Evolutionary conservation across 2,329 filamentous ascomycete species (phyloP).

Genomic region (Xylariaceae sp.): DNA sequence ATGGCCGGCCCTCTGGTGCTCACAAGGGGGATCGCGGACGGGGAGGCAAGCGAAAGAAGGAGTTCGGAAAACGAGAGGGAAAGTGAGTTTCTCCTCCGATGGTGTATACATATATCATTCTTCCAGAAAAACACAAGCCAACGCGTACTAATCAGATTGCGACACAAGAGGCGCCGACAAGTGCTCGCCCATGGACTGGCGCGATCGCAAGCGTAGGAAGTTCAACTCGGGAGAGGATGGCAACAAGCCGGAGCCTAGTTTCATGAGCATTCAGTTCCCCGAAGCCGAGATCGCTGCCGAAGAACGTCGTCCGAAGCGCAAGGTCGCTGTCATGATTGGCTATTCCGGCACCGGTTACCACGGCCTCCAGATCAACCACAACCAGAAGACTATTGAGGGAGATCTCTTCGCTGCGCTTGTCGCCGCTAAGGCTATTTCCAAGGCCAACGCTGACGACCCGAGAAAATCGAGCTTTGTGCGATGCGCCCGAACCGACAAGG

Average conservation of each 20-base stretch:
- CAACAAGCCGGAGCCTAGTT: conserved; percentile 41
- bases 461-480: conserved; percentile 93
- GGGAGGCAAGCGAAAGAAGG: conserved; percentile 19
- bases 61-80: conserved; percentile 12
- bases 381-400: conserved; percentile 90
- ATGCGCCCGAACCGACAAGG: conserved; percentile 95
- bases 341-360: conserved; percentile 96
- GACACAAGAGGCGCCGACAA: conserved; percentile 46
- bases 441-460: conserved; percentile 92
- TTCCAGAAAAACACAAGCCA: conserved; percentile 21
- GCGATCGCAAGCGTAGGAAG: conserved; percentile 51
- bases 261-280: conserved; percentile 52
- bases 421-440: conserved; percentile 85
- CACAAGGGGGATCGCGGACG: conserved; percentile 21
- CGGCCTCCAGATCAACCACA: conserved; percentile 84
- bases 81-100: conserved; percentile 16
- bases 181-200: conserved; percentile 41
- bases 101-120: background rate
- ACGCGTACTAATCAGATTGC: conserved; percentile 41
- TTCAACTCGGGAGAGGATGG: conserved; percentile 33
- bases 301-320: conserved; percentile 83
- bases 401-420: conserved; percentile 93
- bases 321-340: conserved; percentile 91
- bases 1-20: conserved; percentile 18
- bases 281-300: conserved; percentile 86